Evolutionary conservation across 163 green algal species (phyloP).

Genomic region (Coccomyxa subellipsoidea): DNA sequence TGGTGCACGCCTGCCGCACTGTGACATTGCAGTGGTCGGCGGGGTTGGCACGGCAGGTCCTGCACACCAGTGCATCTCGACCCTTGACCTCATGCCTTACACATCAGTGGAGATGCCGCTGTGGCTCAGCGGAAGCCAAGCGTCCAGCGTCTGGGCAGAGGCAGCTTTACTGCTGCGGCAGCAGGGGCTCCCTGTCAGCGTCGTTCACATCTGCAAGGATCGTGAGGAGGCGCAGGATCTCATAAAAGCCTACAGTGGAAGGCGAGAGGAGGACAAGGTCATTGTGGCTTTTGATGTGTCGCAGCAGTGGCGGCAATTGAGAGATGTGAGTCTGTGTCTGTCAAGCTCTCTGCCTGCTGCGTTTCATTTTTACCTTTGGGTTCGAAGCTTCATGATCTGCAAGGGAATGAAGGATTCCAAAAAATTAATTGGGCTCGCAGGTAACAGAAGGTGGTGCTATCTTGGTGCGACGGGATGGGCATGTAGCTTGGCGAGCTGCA

Average conservation of each 20-base stretch:
- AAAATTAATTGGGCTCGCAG: background rate
- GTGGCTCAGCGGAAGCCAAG: background rate
- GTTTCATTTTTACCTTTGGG: background rate
- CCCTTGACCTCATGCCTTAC: background rate
- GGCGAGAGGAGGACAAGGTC: background rate
- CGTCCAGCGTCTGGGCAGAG: background rate
- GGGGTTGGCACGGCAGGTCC: background rate
- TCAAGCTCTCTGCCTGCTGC: too few species aligned
- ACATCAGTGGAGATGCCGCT: background rate
- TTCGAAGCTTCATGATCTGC: too few species aligned
- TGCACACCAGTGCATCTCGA: background rate
- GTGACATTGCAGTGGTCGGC: background rate
- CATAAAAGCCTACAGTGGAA: background rate
- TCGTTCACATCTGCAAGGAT: background rate
- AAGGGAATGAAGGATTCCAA: too few species aligned
- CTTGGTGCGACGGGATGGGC: conserved; percentile 72
- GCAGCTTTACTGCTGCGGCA: background rate
- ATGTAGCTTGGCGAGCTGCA: conserved; percentile 60
- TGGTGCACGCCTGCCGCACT: conserved; percentile 54
- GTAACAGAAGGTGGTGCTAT: conserved; percentile 33
- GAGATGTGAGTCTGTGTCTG: background rate
- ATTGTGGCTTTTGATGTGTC: background rate
- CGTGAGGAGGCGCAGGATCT: background rate
- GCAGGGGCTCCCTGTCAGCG: background rate
- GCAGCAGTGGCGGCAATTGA: background rate